Conservation (phyloP, 306 rosid species). For the Crataegus laevigata region DNA sequence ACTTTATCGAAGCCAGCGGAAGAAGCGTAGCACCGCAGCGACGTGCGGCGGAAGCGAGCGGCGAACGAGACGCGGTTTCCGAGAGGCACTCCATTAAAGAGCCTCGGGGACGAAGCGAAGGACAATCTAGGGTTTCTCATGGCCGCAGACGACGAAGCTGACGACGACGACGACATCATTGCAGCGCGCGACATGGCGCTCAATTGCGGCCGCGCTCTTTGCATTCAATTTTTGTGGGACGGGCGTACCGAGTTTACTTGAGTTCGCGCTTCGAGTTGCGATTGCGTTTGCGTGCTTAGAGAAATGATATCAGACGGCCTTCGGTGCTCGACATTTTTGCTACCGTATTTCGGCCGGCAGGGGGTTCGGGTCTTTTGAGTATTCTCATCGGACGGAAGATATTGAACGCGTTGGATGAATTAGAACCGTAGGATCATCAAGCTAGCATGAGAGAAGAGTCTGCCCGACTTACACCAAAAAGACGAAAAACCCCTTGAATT, state of each 20-base stretch:
- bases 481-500: too few species aligned
- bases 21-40: slow-evolving; percentile 69
- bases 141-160: slow-evolving; percentile 24
- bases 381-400: not conserved
- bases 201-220: slow-evolving; percentile 25
- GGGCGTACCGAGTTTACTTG: not conserved
- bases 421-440: too few species aligned
- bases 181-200: slow-evolving; percentile 34
- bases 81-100: slow-evolving; percentile 22
- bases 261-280: not conserved
- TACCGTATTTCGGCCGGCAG: not conserved
- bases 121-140: slow-evolving; percentile 40
- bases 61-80: slow-evolving; percentile 39
- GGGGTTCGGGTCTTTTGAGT: not conserved
- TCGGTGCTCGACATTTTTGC: not conserved
- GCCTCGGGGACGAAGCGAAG: slow-evolving; percentile 18
- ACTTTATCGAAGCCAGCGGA: slow-evolving; percentile 33
- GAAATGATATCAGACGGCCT: not conserved
- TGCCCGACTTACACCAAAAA: too few species aligned
- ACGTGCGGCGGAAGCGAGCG: slow-evolving; percentile 19
- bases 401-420: too few species aligned
- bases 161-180: slow-evolving; percentile 27
- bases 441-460: too few species aligned
- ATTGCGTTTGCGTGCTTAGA: too few species aligned
- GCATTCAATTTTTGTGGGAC: slow-evolving; percentile 21